Base-by-base conservation (phyloP, 2,329 filamentous ascomycete species). In the Fusarium anthophilum region DNA sequence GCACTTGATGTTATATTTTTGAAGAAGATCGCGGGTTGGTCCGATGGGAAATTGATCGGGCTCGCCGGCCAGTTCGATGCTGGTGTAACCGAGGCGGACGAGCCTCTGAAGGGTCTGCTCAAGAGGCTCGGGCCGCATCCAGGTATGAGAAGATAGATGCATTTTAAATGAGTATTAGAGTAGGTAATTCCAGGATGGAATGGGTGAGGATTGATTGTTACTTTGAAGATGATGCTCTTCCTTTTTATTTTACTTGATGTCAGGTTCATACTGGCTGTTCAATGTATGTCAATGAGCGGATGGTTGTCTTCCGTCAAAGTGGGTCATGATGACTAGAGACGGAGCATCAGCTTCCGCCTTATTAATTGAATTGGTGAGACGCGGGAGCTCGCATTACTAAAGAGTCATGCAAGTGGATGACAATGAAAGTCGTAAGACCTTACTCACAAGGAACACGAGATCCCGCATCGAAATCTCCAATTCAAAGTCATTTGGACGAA, bases 141-240 rank as follows among this genome's bases (percentile, higher is more conserved):
- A 76, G 7, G 66, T 76, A 38, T 76, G 74, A 18, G 74, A 61
- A 47, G 63, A 73, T 3, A 75, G 45, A 63, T 76, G 74, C 74
- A 76, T 76, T 18, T 8, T 32, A 37, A 38, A 28, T 28, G 24
- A 22, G 17, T 18, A 32, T 2, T 10, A 5, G 3, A 2, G 2
- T 2, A 9, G 10, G 9, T 20, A 1, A 8, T 11, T 8, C 2
- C 3, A 14, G 12, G 8, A 0, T 2, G 0, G 2, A 4, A n/a
- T 24, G 3, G 8, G 1, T 41, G 22, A 11, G 3, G 6, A 4
- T 32, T 18, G 2, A 24, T 8, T 48, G 13, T 1, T 2, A 22
- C 1, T n/a, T 13, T 5, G 2, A 11, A 54, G 8, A 32, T 14
- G 17, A 32, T 10, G 1, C 3, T 20, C 5, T 17, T 8, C 6